Conservation (phyloP, 192 early-diverging fungal species). For the Phycomyces blakesleeanus region DNA sequence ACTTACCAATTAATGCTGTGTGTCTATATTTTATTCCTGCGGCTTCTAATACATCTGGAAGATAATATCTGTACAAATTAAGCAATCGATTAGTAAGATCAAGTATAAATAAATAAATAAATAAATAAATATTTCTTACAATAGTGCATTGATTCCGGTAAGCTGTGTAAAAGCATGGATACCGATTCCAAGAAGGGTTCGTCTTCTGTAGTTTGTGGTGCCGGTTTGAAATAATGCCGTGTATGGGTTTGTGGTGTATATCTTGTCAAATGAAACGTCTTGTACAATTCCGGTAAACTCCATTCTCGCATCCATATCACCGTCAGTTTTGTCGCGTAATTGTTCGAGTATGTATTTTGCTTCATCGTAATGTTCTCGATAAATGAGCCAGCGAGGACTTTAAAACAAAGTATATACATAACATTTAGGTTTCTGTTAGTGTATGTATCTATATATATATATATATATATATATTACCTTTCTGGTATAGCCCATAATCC, state of each 20-base stretch:
- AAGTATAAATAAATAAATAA: not conserved
- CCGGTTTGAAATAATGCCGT: slow-evolving; percentile 41
- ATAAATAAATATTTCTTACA: slow-evolving; percentile 44
- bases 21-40: slow-evolving; percentile 13
- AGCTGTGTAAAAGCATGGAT: slow-evolving; percentile 66
- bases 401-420: too few relatives aligned
- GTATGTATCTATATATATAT: not conserved
- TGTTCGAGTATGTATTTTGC: slow-evolving; percentile 66
- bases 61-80: slow-evolving; percentile 24
- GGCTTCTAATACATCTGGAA: slow-evolving; percentile 21
- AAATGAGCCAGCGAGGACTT: slow-evolving; percentile 86
- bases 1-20: slow-evolving; percentile 1
- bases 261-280: slow-evolving; percentile 39
- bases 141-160: slow-evolving; percentile 76
- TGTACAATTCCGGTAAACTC: slow-evolving; percentile 73
- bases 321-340: slow-evolving; percentile 55
- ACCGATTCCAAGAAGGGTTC: slow-evolving; percentile 50
- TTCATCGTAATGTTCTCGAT: slow-evolving; percentile 61
- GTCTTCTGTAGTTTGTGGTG: slow-evolving; percentile 44
- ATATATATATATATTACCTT: slow-evolving; percentile 1
- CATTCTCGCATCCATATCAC: slow-evolving; percentile 47
- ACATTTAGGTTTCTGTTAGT: not conserved
- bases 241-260: slow-evolving; percentile 43
- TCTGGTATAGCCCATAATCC: slow-evolving; percentile 24
- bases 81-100: slow-evolving; percentile 2